phyloP scores from a whole-genome alignment of 1,284 basidiomycete genomes.

The Rhodotorula sp. region DNA sequence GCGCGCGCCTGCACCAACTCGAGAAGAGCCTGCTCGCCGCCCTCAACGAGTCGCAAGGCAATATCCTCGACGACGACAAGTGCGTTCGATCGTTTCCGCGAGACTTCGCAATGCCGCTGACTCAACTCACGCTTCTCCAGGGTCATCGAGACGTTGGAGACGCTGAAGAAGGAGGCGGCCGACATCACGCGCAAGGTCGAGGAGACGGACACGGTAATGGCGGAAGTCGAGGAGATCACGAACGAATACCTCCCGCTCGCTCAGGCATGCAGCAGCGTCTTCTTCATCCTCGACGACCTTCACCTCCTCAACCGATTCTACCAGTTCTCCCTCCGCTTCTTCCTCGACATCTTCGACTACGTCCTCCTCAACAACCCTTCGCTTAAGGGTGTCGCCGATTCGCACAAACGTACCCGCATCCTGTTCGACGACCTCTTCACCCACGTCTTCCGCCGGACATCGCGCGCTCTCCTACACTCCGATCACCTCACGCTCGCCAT shows the following conservation, averaged over 20 bases:
- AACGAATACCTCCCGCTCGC: conserved; percentile 91
- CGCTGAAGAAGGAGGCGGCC: conserved; percentile 92
- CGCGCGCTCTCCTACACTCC: conserved; percentile 82
- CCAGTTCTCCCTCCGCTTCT: conserved; percentile 95
- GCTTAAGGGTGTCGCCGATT: conserved; percentile 72
- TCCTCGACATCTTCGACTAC: conserved; percentile 97
- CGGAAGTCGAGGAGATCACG: conserved; percentile 92
- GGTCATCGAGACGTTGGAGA: conserved; percentile 95
- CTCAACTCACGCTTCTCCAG: conserved; percentile 1
- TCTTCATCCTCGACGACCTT: conserved; percentile 95
- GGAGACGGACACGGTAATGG: conserved; percentile 94
- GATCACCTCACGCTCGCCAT: conserved; percentile 91
- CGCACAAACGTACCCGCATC: conserved; percentile 71
- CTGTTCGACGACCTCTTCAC: conserved; percentile 90
- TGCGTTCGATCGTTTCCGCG: neutral
- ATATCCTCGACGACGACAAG: conserved; percentile 98
- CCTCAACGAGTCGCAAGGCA: conserved; percentile 93
- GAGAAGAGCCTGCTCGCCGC: conserved; percentile 93
- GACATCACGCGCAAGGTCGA: conserved; percentile 97
- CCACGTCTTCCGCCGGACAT: conserved; percentile 82
- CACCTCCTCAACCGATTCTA: conserved; percentile 97
- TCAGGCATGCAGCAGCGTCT: conserved; percentile 93
- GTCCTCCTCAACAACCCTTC: conserved; percentile 89
- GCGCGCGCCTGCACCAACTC: conserved; percentile 83
- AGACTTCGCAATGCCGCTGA: neutral